Evolutionary conservation across 2,329 filamentous ascomycete genomes (phyloP).

Genomic region (Didymella keratinophila): DNA sequence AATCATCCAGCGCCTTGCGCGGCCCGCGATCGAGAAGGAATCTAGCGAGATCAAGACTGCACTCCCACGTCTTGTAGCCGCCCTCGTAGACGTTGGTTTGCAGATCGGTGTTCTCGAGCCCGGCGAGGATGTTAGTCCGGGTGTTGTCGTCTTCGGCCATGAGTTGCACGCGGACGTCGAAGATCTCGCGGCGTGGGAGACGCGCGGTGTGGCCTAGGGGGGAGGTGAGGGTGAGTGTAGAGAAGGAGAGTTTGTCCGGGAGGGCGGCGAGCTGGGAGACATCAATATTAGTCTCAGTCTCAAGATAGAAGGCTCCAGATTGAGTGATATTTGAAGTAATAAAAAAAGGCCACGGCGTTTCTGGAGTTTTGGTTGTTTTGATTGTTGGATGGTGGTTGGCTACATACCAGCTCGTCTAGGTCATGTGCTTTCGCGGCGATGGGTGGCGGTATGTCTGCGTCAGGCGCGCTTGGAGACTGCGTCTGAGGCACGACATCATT

Average conservation of each 20-base stretch:
- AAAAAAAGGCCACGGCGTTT: too few species aligned
- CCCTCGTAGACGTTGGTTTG: slow-evolving; percentile 85
- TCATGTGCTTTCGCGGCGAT: slow-evolving; percentile 53
- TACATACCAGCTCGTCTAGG: slow-evolving; percentile 58
- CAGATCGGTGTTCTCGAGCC: slow-evolving; percentile 69
- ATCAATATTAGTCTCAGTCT: not conserved
- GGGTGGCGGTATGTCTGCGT: slow-evolving; percentile 34
- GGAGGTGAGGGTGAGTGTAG: slow-evolving; percentile 66
- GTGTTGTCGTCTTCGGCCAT: slow-evolving; percentile 70
- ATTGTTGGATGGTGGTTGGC: not conserved
- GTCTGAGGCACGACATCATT: slow-evolving; percentile 40
- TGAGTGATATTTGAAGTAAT: too few species aligned
- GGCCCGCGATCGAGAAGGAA: slow-evolving; percentile 62
- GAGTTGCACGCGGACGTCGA: slow-evolving; percentile 81
- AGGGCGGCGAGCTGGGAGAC: slow-evolving; percentile 61
- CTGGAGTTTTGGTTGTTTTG: too few species aligned
- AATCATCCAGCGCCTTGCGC: slow-evolving; percentile 58
- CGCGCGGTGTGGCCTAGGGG: slow-evolving; percentile 63
- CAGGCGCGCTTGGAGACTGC: slow-evolving; percentile 8
- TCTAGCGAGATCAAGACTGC: slow-evolving; percentile 79
- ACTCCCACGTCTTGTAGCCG: slow-evolving; percentile 91
- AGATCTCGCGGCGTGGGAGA: slow-evolving; percentile 78
- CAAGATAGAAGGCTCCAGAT: too few species aligned
- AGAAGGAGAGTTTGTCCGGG: slow-evolving; percentile 78
- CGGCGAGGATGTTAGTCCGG: slow-evolving; percentile 39